Evolutionary conservation across 2,329 filamentous ascomycete species (phyloP), one percentile per base, ranked within the genome.

Genomic region (Endothia cerciana): DNA sequence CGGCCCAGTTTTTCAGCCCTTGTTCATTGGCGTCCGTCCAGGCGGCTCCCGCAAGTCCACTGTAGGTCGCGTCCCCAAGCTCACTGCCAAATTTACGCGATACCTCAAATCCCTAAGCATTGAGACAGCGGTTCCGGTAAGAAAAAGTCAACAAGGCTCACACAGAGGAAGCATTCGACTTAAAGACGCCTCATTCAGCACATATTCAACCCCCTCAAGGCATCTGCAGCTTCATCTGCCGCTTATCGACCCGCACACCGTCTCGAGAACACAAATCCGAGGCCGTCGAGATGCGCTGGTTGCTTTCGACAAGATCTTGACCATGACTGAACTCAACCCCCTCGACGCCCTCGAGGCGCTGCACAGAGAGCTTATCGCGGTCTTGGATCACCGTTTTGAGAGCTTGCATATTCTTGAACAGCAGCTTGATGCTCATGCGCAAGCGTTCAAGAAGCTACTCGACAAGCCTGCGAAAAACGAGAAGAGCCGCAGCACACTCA

Each of bases 281-380:
- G 61, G 51, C 41, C 33, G 58, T 56, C 62, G 66, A 65, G 56
- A 72, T 65, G 64, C 60, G 53, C 55, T 60, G 65, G 49, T 41
- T 38, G 33, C 38, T 28, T 28, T 55, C 61, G 28, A 61, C 43
- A 33, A 56, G 28, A 62, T 56, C 15, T 66, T 65, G 65, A 81
- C 74, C 71, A 94, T 95, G 92, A 88, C 90, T 77, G 89, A 91
- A 74, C 82, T 87, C 75, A 89, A 89, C 76, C 87, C 86, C 74
- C 84, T 96, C 74, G 89, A 90, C 74, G 87, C 89, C 78, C 87
- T 98, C 73, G 89, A 94, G 81, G 89, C 88, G 77, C 88, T 99
- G 72, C 92, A 97, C 78, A 88, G 91, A 77, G 93, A 97, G 80
- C 87, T 99, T 69, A 82, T 91, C 71, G 89, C 90, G 65, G 84